These are phyloP conservation scores for Rosellinia necatrix DNA, from an alignment of 2,329 filamentous ascomycete genomes.

Conservation along the genomic window DNA sequence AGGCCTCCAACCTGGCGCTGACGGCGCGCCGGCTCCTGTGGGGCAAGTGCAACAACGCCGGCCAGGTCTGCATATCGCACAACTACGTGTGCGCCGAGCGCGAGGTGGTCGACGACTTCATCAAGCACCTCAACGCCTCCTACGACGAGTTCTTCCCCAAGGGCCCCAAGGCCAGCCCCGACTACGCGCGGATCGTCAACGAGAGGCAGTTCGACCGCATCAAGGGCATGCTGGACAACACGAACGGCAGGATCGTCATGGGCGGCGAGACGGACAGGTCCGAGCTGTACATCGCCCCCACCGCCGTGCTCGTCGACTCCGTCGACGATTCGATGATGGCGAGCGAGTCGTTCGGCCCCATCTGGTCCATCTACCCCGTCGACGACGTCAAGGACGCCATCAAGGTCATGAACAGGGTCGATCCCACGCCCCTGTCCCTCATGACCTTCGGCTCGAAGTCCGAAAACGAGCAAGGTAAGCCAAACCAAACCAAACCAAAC, in stretches of 20 bases:
- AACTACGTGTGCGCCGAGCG: conserved; percentile 90
- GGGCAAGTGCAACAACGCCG: conserved; percentile 85
- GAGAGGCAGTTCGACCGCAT: conserved; percentile 77
- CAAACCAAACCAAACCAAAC: no score
- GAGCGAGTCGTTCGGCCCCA: conserved; percentile 91
- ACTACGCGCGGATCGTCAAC: conserved; percentile 83
- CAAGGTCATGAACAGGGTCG: conserved; percentile 75
- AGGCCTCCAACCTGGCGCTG: conserved; percentile 76
- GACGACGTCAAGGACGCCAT: conserved; percentile 86
- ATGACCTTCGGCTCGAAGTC: conserved; percentile 83
- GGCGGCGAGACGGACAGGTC: conserved; percentile 83
- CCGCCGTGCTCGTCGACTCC: conserved; percentile 81
- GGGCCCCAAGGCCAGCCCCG: conserved; percentile 76
- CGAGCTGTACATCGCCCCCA: conserved; percentile 86
- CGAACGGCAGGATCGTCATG: conserved; percentile 80
- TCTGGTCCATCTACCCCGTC: conserved; percentile 81
- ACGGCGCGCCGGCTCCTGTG: conserved; percentile 85
- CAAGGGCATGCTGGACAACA: conserved; percentile 88
- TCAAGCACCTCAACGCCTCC: conserved; percentile 73
- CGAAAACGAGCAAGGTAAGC: conserved; percentile 74
- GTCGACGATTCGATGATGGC: conserved; percentile 76
- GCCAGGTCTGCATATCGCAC: conserved; percentile 90
- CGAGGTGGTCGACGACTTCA: conserved; percentile 70
- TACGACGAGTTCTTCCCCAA: conserved; percentile 82
- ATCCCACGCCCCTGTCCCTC: conserved; percentile 81